These are phyloP conservation scores for Brettanomyces custersianus DNA, from an alignment of 805 yeast genomes.

Conservation along the genomic window DNA sequence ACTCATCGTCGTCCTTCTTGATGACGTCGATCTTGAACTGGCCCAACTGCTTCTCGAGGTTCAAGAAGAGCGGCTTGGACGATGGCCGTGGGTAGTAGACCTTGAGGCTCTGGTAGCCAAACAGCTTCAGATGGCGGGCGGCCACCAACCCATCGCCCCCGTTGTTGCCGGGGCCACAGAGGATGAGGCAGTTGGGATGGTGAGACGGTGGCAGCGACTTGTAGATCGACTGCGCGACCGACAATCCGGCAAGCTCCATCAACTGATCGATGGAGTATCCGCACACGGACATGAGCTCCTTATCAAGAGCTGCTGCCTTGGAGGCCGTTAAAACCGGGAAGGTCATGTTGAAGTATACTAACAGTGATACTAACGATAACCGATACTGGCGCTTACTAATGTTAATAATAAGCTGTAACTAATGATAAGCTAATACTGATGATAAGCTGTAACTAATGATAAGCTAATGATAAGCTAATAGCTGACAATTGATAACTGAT, in stretches of 20 bases:
- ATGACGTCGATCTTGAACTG: slow-evolving; percentile 55
- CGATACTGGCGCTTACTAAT: no score
- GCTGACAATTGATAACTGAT: no score
- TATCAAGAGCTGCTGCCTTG: slow-evolving; percentile 71
- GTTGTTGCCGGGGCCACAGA: slow-evolving; percentile 95
- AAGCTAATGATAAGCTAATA: no score
- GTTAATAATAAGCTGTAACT: no score
- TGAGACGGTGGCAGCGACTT: slow-evolving; percentile 50
- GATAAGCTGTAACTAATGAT: no score
- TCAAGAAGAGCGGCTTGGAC: slow-evolving; percentile 45
- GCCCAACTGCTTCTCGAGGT: slow-evolving; percentile 57
- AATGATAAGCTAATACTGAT: no score
- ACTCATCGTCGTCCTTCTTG: slow-evolving; percentile 14
- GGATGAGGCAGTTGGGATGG: slow-evolving; percentile 44
- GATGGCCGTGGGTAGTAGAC: slow-evolving; percentile 73
- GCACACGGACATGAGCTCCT: slow-evolving; percentile 71
- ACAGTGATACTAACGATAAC: no score
- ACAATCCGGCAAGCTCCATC: slow-evolving; percentile 94
- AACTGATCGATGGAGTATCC: slow-evolving; percentile 79
- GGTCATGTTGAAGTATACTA: slow-evolving; percentile 15
- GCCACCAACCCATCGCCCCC: slow-evolving; percentile 97
- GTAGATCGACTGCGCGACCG: slow-evolving; percentile 84
- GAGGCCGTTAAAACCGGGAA: slow-evolving; percentile 37
- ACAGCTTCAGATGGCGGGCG: slow-evolving; percentile 76
- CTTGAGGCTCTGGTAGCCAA: slow-evolving; percentile 63